Base-by-base conservation (phyloP, 1,139 yeast species). In the Candida tunisiensis region DNA sequence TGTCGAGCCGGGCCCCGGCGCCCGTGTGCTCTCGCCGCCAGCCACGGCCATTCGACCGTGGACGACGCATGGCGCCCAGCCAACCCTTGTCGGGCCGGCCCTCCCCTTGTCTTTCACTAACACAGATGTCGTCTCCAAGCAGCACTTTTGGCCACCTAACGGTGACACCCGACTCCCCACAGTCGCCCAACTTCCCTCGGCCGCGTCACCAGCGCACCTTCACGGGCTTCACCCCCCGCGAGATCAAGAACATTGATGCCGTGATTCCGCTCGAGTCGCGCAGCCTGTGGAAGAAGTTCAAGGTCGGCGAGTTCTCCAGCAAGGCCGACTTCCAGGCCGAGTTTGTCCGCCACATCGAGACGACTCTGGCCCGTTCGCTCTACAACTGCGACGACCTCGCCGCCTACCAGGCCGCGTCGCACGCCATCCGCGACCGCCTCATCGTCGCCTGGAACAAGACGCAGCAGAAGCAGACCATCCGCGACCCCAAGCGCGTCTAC, bases 331-430 rank as follows among this genome's bases (percentile, higher is more conserved):
- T 83, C 45, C 80, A 82, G 48, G 48, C 57, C 27, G 65, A 65
- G 34, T 79, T 85, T 47, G 78, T 83, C 29, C 67, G 69, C 39
- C 93, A 83, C 49, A 93, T 83, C 25, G 95, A 83, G 54, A 77
- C 92, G 25, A 69, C 88, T 1, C 60, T 85, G 46, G 95, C 93
- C 15, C 66, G 95, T 44, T 80, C 88, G 23, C 59, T 83, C 62
- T 80, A 78, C 63, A 83, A 85, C 49, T 82, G 94, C 56, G 95
- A 83, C 49, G 74, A 74, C 33, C 60, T 82, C 49, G 94, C 93
- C 24, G 94, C 94, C 14, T 85, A 83, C 48, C 92, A 79, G 48
- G 93, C 95, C 1, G 70, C 92, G 21, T 72, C 93, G 3, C 63
- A 62, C 42, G 62, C 93, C 14, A 65, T 83, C 32, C 62, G 93